phyloP scores from a whole-genome alignment of 306 rosid species.

The Dryas drummondii region DNA sequence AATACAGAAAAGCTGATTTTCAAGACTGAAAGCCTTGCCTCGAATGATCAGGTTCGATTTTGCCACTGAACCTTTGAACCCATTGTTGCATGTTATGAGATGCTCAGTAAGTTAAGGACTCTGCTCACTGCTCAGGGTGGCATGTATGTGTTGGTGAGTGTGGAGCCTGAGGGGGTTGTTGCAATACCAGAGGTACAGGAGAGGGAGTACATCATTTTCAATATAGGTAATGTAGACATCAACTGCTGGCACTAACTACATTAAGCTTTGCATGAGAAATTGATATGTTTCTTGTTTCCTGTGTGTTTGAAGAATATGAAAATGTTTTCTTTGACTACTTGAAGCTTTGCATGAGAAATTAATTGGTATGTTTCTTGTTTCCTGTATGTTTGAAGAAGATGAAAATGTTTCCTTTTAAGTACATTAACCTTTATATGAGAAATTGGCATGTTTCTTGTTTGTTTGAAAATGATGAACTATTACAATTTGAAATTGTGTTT shows the following conservation, averaged over 20 bases:
- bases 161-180: conserved; percentile 85
- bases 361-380: too few species aligned
- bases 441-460: too few species aligned
- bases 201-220: conserved; percentile 60
- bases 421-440: too few species aligned
- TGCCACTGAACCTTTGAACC: conserved; percentile 2
- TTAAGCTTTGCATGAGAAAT: neutral
- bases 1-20: conserved; percentile 87
- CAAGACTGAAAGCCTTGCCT: conserved; percentile 34
- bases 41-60: conserved; percentile 41
- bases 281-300: neutral
- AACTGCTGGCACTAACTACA: neutral
- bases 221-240: conserved; percentile 57
- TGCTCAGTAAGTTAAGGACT: neutral
- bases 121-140: conserved; percentile 43
- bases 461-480: too few species aligned
- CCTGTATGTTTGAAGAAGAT: too few species aligned
- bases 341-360: too few species aligned
- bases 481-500: neutral
- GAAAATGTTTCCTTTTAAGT: too few species aligned
- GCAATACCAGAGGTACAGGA: conserved; percentile 60
- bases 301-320: neutral
- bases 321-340: neutral
- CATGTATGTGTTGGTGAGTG: conserved; percentile 46
- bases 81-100: conserved; percentile 6